These are phyloP conservation scores for Rhodosporidiobolus odoratus DNA, from an alignment of 768 basidiomycete genomes.

Conservation along the genomic window DNA sequence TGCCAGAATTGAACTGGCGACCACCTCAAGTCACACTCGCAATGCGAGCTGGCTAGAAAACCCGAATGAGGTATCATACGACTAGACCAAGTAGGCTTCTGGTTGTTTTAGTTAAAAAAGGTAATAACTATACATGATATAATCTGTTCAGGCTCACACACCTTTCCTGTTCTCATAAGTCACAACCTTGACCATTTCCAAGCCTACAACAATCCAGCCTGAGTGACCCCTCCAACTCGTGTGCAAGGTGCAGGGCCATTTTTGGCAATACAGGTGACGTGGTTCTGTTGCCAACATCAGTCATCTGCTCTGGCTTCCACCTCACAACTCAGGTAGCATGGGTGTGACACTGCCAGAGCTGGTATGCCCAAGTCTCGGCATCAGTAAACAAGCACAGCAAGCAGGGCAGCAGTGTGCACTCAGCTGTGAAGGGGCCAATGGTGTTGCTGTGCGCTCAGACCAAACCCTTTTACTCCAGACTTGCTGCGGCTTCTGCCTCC, in stretches of 20 bases:
- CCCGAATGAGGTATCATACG: constrained; percentile 5
- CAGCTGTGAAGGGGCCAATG: neutral
- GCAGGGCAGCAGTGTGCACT: neutral
- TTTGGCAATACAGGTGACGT: no score
- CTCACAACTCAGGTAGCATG: no score
- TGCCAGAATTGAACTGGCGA: neutral
- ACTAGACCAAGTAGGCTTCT: neutral
- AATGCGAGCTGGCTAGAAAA: neutral
- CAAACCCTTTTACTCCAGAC: neutral
- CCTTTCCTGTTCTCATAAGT: neutral
- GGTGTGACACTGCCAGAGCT: no score
- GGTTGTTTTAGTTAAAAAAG: neutral
- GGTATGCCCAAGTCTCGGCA: no score
- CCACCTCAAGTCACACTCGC: neutral
- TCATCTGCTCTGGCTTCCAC: no score
- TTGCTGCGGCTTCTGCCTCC: constrained; percentile 1
- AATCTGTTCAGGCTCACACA: neutral
- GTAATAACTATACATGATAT: neutral
- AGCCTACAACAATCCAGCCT: no score
- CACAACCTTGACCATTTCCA: no score
- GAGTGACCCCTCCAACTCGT: no score
- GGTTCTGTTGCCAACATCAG: no score
- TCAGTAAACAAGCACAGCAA: no score
- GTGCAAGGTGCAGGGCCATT: no score
- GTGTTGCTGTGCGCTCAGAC: neutral